phyloP scores from a whole-genome alignment of 1,139 yeast genomes.

The Pichia sp. region DNA sequence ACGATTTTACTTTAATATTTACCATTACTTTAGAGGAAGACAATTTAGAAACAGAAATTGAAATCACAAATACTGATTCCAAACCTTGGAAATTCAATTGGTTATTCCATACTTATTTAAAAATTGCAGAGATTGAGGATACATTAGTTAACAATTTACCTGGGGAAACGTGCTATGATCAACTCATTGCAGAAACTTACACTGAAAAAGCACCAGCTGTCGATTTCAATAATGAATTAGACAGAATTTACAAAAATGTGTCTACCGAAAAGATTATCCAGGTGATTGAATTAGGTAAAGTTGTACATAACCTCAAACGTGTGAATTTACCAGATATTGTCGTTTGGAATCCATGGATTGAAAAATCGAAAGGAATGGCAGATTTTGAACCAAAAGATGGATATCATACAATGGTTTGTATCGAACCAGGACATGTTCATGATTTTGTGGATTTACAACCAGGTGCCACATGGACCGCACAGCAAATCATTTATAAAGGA shows the following conservation, averaged over 20 bases:
- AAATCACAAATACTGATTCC: slow-evolving; percentile 64
- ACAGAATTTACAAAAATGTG: slow-evolving; percentile 69
- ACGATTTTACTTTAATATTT: slow-evolving; percentile 72
- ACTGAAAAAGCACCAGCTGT: slow-evolving; percentile 68
- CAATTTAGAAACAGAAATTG: slow-evolving; percentile 59
- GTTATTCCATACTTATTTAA: slow-evolving; percentile 90
- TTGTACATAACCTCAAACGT: slow-evolving; percentile 59
- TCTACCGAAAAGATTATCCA: slow-evolving; percentile 52
- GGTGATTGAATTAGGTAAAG: slow-evolving; percentile 62
- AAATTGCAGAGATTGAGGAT: slow-evolving; percentile 69
- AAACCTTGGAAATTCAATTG: slow-evolving; percentile 78
- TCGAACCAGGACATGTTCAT: slow-evolving; percentile 87
- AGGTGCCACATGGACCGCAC: slow-evolving; percentile 66
- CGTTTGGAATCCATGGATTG: slow-evolving; percentile 97
- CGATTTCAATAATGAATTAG: slow-evolving; percentile 72
- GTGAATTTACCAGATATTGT: slow-evolving; percentile 77
- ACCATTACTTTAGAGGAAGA: slow-evolving; percentile 55
- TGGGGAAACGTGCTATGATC: slow-evolving; percentile 69
- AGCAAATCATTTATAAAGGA: slow-evolving; percentile 45
- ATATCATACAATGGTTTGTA: slow-evolving; percentile 80
- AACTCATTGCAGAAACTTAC: slow-evolving; percentile 57
- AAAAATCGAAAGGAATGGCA: slow-evolving; percentile 70
- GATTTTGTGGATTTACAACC: slow-evolving; percentile 57
- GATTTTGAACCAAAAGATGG: slow-evolving; percentile 88
- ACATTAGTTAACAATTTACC: slow-evolving; percentile 70